Percentiles rank a stretch among this genome's conserved stretches.
phyloP scores from a whole-genome alignment of 805 yeast genomes.

The Nakazawaea laoshanensis region DNA sequence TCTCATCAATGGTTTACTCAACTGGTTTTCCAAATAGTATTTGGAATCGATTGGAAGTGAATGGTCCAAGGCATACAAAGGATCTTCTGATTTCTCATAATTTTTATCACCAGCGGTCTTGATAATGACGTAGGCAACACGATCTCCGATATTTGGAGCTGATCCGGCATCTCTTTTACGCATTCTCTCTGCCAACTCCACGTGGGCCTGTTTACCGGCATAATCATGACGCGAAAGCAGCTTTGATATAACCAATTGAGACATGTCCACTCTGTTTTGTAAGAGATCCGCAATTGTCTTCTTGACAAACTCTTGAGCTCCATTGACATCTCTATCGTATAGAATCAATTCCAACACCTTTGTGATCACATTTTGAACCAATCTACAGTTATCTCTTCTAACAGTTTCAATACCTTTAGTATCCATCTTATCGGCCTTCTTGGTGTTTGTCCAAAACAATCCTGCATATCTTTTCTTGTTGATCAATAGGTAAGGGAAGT shows the following conservation, averaged over 20 bases:
- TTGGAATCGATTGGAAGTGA: conserved; percentile 91
- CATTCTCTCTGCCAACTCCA: conserved; percentile 94
- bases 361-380: conserved; percentile 92
- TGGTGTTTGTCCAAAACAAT: conserved; percentile 86
- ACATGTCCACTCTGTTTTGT: conserved; percentile 87
- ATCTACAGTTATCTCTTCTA: conserved; percentile 92
- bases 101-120: conserved; percentile 77
- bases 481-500: conserved; percentile 87
- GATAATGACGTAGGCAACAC: conserved; percentile 94
- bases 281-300: conserved; percentile 81
- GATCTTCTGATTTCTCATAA: conserved; percentile 96
- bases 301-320: conserved; percentile 80
- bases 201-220: conserved; percentile 96
- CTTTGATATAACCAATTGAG: conserved; percentile 89
- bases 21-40: conserved; percentile 86
- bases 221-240: conserved; percentile 85
- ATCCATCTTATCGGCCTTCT: conserved; percentile 94
- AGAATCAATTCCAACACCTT: conserved; percentile 78
- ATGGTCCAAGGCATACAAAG: conserved; percentile 84
- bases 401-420: conserved; percentile 98
- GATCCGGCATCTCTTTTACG: conserved; percentile 93
- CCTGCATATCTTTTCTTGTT: conserved; percentile 98
- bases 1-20: conserved; percentile 86
- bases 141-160: conserved; percentile 94
- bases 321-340: conserved; percentile 78